Conservation (phyloP, 805 yeast species). For the Ogataea populi-albae region DNA sequence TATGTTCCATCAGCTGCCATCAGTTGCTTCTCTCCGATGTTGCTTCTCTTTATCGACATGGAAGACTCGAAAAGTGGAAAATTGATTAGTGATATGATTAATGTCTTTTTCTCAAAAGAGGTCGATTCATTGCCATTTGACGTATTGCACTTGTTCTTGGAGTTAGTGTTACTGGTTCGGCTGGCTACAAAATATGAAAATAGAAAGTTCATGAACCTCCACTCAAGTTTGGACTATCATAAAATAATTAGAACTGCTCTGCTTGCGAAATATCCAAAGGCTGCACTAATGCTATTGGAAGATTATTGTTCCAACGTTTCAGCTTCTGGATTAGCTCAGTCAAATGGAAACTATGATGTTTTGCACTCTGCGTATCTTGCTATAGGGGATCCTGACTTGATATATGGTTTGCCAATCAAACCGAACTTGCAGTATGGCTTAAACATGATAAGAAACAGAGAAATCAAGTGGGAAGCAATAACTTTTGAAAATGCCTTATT, state of each 20-base stretch:
- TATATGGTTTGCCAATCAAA: conserved; percentile 61
- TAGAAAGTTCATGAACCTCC: conserved; percentile 30
- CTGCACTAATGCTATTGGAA: conserved; percentile 49
- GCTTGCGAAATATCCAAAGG: conserved; percentile 34
- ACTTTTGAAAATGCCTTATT: conserved; percentile 55
- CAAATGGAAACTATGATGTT: conserved; percentile 20
- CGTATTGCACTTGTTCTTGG: conserved; percentile 25
- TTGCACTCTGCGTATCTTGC: conserved; percentile 43
- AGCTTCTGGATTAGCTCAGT: conserved; percentile 2
- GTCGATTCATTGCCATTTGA: conserved; percentile 7
- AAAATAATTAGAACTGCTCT: conserved; percentile 34
- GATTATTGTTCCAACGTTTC: conserved; percentile 31
- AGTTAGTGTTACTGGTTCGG: conserved; percentile 37
- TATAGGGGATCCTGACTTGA: conserved; percentile 61
- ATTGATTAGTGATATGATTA: conserved; percentile 19
- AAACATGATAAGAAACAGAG: conserved; percentile 35
- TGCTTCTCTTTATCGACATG: conserved; percentile 27
- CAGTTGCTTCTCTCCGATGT: conserved; percentile 27
- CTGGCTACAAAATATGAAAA: conserved; percentile 36
- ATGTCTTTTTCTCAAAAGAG: conserved; percentile 22
- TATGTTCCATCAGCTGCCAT: conserved; percentile 27
- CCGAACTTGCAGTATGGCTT: conserved; percentile 54
- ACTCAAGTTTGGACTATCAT: conserved; percentile 29
- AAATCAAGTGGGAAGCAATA: conserved; percentile 30
- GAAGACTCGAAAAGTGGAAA: conserved; percentile 20